Conservation (phyloP, 108 stramenopile species). For the Cyclotella distinguenda region DNA sequence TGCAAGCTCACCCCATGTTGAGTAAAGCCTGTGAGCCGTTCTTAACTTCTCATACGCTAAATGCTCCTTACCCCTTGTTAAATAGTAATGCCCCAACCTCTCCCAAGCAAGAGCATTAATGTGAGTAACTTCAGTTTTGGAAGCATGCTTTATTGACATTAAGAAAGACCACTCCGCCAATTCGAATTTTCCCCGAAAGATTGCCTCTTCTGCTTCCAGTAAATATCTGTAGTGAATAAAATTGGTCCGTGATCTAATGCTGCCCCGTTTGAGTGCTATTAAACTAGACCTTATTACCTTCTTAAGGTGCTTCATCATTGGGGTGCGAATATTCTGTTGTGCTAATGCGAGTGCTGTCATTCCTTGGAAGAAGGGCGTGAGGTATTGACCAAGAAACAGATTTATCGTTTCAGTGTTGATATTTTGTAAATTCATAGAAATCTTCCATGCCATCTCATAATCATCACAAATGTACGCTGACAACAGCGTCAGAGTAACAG, state of each 20-base stretch:
- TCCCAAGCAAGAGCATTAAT: constrained; percentile 9
- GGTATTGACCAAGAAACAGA: not conserved
- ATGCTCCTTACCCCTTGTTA: not conserved
- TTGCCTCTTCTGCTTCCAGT: constrained; percentile 11
- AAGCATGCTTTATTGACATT: not conserved
- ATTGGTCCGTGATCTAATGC: constrained; percentile 2
- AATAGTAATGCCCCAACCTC: constrained; percentile 6
- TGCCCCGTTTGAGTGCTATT: not conserved
- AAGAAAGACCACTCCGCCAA: constrained; percentile 1
- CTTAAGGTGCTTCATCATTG: not conserved
- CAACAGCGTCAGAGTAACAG: not conserved
- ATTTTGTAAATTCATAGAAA: not conserved
- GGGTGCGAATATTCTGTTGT: not conserved
- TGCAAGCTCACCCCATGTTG: constrained; percentile 17
- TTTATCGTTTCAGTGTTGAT: not conserved
- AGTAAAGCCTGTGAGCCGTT: not conserved
- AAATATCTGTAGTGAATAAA: not conserved
- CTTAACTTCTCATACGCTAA: constrained; percentile 6
- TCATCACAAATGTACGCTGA: not conserved
- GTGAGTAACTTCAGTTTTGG: not conserved
- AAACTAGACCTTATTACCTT: not conserved
- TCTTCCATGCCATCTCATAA: not conserved
- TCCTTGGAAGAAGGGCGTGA: not conserved
- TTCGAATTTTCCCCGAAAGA: not conserved
- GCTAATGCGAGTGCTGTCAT: constrained; percentile 13